Evolutionary conservation across 768 basidiomycete species (phyloP).

Genomic region (Podaxis sp.): DNA sequence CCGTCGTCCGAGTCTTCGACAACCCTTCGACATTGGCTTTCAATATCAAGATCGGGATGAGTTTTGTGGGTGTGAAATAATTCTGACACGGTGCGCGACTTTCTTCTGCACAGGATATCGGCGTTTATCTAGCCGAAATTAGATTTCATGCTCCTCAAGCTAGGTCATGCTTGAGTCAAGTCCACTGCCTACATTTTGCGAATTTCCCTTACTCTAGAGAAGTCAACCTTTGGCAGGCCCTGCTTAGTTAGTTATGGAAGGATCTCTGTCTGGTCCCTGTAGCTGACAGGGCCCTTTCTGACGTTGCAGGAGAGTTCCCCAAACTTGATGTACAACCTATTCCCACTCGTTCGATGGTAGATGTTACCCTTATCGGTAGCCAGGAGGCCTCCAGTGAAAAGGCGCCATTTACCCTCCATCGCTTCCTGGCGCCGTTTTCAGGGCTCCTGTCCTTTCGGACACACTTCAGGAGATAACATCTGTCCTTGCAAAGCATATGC

Average conservation of each 20-base stretch:
- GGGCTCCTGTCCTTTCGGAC: too few species aligned
- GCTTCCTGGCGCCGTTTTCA: too few species aligned
- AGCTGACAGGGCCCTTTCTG: background rate
- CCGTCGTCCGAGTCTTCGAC: background rate
- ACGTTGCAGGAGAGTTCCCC: background rate
- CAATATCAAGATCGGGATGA: background rate
- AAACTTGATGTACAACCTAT: background rate
- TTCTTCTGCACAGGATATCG: background rate
- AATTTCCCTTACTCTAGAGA: background rate
- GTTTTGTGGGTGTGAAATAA: background rate
- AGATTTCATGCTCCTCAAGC: background rate
- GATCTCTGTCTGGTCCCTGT: background rate
- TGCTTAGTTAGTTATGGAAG: background rate
- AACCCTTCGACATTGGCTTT: background rate
- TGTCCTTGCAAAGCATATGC: too few species aligned
- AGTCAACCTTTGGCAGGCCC: background rate
- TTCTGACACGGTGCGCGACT: background rate
- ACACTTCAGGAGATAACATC: too few species aligned
- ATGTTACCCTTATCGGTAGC: background rate
- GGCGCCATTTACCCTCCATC: too few species aligned
- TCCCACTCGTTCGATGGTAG: background rate
- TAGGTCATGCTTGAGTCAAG: background rate
- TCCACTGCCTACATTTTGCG: background rate
- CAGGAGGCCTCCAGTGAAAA: background rate
- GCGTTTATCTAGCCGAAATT: background rate